Percentiles rank a stretch among this genome's conserved stretches.
Conservation (phyloP, 768 basidiomycete genomes). For the Guyanaporus albipodus region DNA sequence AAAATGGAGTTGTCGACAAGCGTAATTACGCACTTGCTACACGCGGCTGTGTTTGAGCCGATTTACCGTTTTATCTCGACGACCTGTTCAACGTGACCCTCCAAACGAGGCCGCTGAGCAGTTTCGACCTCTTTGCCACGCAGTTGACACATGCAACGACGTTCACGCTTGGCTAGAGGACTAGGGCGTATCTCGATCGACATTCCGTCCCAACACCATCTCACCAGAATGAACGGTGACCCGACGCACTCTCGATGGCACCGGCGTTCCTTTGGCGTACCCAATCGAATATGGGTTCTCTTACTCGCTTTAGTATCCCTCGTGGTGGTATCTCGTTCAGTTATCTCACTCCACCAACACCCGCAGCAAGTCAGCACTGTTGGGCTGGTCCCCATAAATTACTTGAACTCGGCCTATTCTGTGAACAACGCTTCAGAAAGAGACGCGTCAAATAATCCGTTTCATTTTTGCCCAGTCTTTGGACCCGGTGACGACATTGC, state of each 20-base stretch:
- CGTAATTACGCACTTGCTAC: not conserved
- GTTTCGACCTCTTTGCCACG: not conserved
- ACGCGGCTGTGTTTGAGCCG: constrained; percentile 2
- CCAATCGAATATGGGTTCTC: constrained; percentile 68
- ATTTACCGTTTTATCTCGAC: constrained; percentile 5
- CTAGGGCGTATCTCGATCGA: constrained; percentile 61
- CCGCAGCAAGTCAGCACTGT: constrained; percentile 32
- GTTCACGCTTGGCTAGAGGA: constrained; percentile 42
- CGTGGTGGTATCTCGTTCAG: constrained; percentile 52
- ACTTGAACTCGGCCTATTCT: constrained; percentile 56
- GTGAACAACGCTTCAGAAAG: constrained; percentile 35
- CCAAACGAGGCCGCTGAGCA: not conserved
- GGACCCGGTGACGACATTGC: constrained; percentile 80
- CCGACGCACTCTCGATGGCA: constrained; percentile 50
- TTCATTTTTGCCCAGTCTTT: constrained; percentile 87
- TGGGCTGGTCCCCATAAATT: constrained; percentile 70
- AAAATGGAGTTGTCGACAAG: too few relatives aligned
- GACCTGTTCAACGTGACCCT: not conserved
- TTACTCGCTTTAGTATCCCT: constrained; percentile 52
- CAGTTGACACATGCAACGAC: constrained; percentile 56
- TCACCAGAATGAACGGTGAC: constrained; percentile 43
- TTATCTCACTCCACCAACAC: constrained; percentile 38
- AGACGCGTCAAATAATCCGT: constrained; percentile 49
- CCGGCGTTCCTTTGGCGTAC: constrained; percentile 58
- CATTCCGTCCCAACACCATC: constrained; percentile 36